Evolutionary conservation across 345 rosid species (phyloP), one percentile per base, ranked within the genome.

Genomic region (Clarkia xantiana): DNA sequence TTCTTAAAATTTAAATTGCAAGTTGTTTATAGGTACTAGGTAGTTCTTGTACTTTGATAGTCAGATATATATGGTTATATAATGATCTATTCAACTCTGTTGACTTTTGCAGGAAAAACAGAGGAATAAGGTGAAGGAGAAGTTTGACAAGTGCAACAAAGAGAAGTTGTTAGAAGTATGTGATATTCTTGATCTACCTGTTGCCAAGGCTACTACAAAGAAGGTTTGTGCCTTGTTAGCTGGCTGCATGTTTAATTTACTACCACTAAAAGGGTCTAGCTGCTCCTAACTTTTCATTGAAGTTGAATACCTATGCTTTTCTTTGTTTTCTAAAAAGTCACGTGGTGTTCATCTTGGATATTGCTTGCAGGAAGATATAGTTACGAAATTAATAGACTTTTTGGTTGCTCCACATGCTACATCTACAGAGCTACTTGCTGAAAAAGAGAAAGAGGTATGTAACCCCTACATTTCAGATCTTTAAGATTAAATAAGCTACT

Each of bases 101-200:
- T 46, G 51, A 49, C 40, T 22, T 61, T 59, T 72, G 54, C 77
- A 90, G 97, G 91, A 79, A 69, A 90, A 86, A 59, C 88, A 77
- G 48, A 83, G 65, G 78, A 57, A 8, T 29, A 90, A 71, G 75
- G 74, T 83, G 18, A 81, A 71, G 63, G 97, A 90, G 18, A 90
- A 78, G 70, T 53, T 90, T 59, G 96, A 86, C 63, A 90, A 90
- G 76, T 71, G 71, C 62, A 76, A 69, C 66, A 90, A 83, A 62
- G 97, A 90, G 71, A 86, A 72, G 67, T 41, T 90, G 67, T 19
- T 75, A 53, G 97, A 90, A 56, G 66, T 86, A 41, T 90, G 97
- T 45, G 97, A 90, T 59, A 42, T 90, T 29, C 78, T 90, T 42
- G 96, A 90, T 78, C 55, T 90, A 58, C 52, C 75, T n/a, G 51